phyloP scores from a whole-genome alignment of 306 rosid genomes.

The Echinosophora koreensis region DNA sequence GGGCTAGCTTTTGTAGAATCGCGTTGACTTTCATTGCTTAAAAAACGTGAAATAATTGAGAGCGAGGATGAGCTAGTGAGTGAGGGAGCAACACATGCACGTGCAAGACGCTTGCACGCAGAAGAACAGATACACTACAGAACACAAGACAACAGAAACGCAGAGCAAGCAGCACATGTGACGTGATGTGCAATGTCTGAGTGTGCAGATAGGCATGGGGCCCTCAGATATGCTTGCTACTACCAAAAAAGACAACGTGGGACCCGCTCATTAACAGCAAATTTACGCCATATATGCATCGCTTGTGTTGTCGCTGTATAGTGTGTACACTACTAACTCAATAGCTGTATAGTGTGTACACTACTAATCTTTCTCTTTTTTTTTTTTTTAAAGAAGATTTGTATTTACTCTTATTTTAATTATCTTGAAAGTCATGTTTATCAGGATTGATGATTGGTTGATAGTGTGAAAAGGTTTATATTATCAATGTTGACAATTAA shows the following conservation, averaged over 20 bases:
- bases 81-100: conserved; percentile 36
- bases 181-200: conserved; percentile 41
- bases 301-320: conserved; percentile 37
- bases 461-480: too few relatives aligned
- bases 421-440: too few relatives aligned
- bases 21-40: conserved; percentile 38
- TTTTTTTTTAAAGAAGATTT: too few relatives aligned
- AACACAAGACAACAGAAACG: not conserved
- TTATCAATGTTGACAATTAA: too few relatives aligned
- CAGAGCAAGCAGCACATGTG: conserved; percentile 57
- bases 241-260: conserved; percentile 38
- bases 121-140: not conserved
- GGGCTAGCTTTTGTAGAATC: not conserved
- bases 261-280: conserved; percentile 39
- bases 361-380: too few relatives aligned
- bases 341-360: too few relatives aligned
- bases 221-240: conserved; percentile 21
- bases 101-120: conserved; percentile 45
- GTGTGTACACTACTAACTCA: not conserved
- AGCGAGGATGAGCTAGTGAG: not conserved
- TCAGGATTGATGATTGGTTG: too few relatives aligned
- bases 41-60: not conserved
- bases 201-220: conserved; percentile 37
- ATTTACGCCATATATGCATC: conserved; percentile 38
- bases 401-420: too few relatives aligned